Evolutionary conservation across 768 basidiomycete genomes (phyloP).

Genomic region (Rhizopogon sp.): DNA sequence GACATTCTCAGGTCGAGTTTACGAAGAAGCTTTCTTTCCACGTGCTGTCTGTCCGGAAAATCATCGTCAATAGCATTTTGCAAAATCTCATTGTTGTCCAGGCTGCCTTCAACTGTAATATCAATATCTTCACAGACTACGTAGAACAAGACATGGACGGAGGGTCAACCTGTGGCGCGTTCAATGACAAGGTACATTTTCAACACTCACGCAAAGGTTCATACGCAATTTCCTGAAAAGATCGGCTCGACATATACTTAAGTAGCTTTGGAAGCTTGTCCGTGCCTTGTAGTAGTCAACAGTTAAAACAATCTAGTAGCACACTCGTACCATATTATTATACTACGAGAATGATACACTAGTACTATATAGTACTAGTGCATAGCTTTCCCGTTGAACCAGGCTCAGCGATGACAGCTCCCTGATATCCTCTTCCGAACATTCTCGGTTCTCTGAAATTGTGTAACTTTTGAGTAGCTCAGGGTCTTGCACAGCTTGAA

Average conservation of each 20-base stretch:
- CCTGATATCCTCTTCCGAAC: no score
- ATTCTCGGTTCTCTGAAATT: no score
- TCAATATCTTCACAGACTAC: conserved; percentile 1
- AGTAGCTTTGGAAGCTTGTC: no score
- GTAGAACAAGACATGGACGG: neutral
- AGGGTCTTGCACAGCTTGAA: no score
- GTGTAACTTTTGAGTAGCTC: no score
- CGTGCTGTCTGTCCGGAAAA: conserved; percentile 19
- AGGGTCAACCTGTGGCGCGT: neutral
- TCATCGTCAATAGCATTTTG: neutral
- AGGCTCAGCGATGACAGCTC: no score
- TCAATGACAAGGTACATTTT: neutral
- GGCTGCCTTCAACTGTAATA: neutral
- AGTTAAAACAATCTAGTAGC: no score
- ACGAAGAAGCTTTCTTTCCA: conserved; percentile 39
- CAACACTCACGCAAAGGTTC: conserved; percentile 10
- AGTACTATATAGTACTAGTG: no score
- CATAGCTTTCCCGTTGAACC: neutral
- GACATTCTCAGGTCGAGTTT: conserved; percentile 31
- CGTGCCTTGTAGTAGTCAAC: no score
- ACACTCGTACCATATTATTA: no score
- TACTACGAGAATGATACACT: no score
- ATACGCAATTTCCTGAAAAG: conserved; percentile 6
- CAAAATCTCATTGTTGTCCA: neutral
- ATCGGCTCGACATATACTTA: conserved; percentile 9